Evolutionary conservation across 2,329 filamentous ascomycete species (phyloP), one percentile per base, ranked within the genome.

Genomic region (Drechslerella dactyloides): DNA sequence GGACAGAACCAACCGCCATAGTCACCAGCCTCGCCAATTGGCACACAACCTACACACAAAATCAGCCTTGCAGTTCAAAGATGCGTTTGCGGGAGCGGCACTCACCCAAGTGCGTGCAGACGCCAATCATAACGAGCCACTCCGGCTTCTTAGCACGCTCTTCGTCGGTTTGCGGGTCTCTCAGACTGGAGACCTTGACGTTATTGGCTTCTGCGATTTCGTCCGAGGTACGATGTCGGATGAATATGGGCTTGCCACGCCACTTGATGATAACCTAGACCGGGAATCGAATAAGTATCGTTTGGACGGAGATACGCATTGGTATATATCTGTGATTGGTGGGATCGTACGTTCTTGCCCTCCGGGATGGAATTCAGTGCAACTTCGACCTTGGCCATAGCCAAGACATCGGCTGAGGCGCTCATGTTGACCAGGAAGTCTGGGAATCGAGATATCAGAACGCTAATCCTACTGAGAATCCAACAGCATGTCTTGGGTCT

Each of bases 391-490:
- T 99, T 99, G 82, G 94, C 94, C 88, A 97, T 96, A 80, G 96
- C 94, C 83, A 99, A 84, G 80, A 99, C 92, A 80, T 99, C 94
- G 82, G 94, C 94, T 74, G 94, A 99, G 75, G 94, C 94, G 79
- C 93, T 96, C 96, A 99, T 97, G 88, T 97, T 99, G 84, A 96
- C 91, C 75, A 99, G 86, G 87, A 99, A 99, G 84, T 99, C 94
- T 99, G 76, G 73, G 63, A 53, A 69, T 74, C 76, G 77, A 78
- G 78, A 23, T 55, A 63, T 11, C 27, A 35, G 42, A 40, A 58
- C 21, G 17, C 17, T 56, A 53, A 23, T 35, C 13, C 11, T 54
- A 56, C 59, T n/a, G n/a, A n/a, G 64, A 23, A n/a, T 8, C 2
- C 15, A 23, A 21, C 30, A 21, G 37, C 19, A 64, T 11, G 17